phyloP scores from a whole-genome alignment of 2,329 filamentous ascomycete genomes.

The Diaporthe sp. region DNA sequence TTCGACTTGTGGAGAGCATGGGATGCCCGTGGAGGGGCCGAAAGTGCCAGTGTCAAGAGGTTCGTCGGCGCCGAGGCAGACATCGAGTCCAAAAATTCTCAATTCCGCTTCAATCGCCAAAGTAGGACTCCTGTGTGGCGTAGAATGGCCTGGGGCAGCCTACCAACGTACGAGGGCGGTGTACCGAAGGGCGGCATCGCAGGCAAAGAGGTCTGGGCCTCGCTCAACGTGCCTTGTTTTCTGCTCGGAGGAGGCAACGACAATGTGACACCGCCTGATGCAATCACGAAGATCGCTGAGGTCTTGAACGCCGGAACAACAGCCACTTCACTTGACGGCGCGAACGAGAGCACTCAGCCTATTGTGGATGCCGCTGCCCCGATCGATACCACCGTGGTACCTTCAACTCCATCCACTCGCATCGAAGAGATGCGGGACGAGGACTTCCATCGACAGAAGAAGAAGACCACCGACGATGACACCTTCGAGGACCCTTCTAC shows the following conservation, averaged over 20 bases:
- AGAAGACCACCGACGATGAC: conserved; percentile 42
- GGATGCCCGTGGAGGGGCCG: conserved; percentile 82
- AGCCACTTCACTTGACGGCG: conserved; percentile 36
- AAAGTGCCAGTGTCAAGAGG: conserved; percentile 83
- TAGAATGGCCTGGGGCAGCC: conserved; percentile 80
- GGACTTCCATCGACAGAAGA: conserved; percentile 49
- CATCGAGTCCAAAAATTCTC: conserved; percentile 73
- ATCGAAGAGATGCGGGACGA: conserved; percentile 55
- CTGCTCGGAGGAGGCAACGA: conserved; percentile 85
- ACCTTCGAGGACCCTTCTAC: conserved; percentile 61
- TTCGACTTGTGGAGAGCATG: conserved; percentile 83
- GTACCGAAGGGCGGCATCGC: conserved; percentile 74
- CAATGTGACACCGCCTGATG: conserved; percentile 77
- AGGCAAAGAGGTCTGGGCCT: conserved; percentile 77
- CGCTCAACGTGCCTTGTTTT: conserved; percentile 79
- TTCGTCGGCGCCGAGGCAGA: conserved; percentile 80
- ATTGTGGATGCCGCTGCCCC: conserved; percentile 64
- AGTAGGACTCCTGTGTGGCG: conserved; percentile 86
- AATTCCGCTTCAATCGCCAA: conserved; percentile 83
- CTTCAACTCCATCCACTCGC: conserved; percentile 43
- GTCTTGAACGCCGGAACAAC: conserved; percentile 50
- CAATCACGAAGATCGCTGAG: conserved; percentile 75
- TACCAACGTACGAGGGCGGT: conserved; percentile 71
- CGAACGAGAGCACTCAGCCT: conserved; percentile 40
- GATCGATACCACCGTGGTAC: conserved; percentile 52